Conservation (phyloP, 306 rosid genomes). For the Prunus kanzakura region DNA sequence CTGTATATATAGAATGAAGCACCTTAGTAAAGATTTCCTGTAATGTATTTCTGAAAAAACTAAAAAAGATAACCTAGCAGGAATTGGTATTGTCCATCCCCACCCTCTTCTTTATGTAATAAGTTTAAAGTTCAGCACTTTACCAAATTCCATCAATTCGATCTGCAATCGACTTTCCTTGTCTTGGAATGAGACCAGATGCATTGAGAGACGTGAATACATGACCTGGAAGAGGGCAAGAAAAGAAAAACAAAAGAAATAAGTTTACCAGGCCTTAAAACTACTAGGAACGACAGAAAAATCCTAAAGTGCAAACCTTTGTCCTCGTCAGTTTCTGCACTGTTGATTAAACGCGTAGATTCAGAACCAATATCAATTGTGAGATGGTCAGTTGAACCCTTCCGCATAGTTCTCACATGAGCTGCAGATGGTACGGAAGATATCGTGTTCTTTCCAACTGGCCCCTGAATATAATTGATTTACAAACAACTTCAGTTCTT, state of each 20-base stretch:
- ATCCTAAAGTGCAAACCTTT: constrained; percentile 56
- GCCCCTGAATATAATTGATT: constrained; percentile 49
- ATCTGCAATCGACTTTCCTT: constrained; percentile 87
- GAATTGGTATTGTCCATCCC: not conserved
- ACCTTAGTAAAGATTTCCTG: not conserved
- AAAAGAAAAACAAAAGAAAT: not conserved
- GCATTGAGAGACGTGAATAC: constrained; percentile 83
- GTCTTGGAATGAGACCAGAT: constrained; percentile 85
- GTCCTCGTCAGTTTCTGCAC: constrained; percentile 61
- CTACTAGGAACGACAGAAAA: constrained; percentile 2
- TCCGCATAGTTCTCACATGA: constrained; percentile 65
- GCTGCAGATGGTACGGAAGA: constrained; percentile 66
- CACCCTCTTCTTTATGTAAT: not conserved
- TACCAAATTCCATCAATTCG: constrained; percentile 98
- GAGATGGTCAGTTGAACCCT: constrained; percentile 89
- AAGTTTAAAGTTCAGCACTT: constrained; percentile 4
- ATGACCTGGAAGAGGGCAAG: constrained; percentile 61
- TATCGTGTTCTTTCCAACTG: constrained; percentile 53
- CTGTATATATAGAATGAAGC: constrained; percentile 44
- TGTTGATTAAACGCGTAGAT: constrained; percentile 58
- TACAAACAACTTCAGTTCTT: constrained; percentile 2
- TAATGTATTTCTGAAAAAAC: not conserved
- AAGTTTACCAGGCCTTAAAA: not conserved
- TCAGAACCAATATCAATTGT: constrained; percentile 65
- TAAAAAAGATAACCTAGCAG: not conserved